Base-by-base conservation (phyloP, 768 basidiomycete species). In the Lanmaoa pseudosensibilis region DNA sequence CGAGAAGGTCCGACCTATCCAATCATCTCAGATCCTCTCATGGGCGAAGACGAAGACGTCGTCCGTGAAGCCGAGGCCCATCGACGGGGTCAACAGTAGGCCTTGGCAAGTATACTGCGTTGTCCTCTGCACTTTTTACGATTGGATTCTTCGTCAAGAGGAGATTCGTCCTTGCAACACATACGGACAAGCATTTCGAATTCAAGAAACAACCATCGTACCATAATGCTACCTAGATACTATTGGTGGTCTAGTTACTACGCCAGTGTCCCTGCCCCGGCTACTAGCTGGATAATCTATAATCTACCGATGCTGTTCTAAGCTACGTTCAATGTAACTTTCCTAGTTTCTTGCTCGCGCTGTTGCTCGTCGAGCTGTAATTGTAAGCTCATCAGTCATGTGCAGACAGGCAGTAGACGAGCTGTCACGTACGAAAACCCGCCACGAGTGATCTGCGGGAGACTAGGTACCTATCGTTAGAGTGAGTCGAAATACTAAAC, bases 291-390 rank as follows among this genome's bases (percentile, higher is more conserved):
- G 39, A 52, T 50, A 47, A 2, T 33, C 21, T 44, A 33, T 1
- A 52, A 40, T 50, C 19, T 34, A 30, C 48, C 9, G 37, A 46
- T 41, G 47, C 19, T 27, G 16, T 33, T 23, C 52, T 54, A 55
- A 30, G 25, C 19, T 19, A 30, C 34, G 40, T 55, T 43, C 57
- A 62, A 33, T 33, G 57, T 18, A 16, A 55, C 62, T 30, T 52
- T 65, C 23, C 64, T 56, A 11, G 40, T 36, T 32, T 67, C 57
- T 48, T 67, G 27, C 39, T 71, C 69, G 8, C 52, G 69, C 19
- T 66, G 54, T 51, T 71, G 71, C 1, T 71, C 60, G 7, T 69
- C 63, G n/a, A 71, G 59, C 69, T 71, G 46, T 18, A 37, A 38
- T 51, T 11, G n/a, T 12, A 27, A 50, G 23, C 21, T 7, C 15